A percentile compares a stretch with the other conserved stretches of the same genome.
phyloP scores from a whole-genome alignment of 352 stramenopile genomes.

The Elongisporangium anandrum region DNA sequence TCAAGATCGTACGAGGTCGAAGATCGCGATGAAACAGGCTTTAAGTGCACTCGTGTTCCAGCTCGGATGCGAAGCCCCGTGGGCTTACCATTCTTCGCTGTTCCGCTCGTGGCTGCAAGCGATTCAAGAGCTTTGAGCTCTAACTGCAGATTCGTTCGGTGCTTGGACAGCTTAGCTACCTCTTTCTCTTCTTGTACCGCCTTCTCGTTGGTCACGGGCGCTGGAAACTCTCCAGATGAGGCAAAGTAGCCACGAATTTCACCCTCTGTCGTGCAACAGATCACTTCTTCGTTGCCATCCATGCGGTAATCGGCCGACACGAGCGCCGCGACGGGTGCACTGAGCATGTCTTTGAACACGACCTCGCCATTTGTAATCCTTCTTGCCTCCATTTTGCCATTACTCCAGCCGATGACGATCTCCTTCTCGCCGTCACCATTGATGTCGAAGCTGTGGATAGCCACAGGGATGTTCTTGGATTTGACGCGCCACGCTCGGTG shows the following conservation, averaged over 20 bases:
- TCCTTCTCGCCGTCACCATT: conserved; percentile 88
- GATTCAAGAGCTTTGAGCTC: conserved; percentile 79
- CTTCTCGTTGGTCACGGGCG: conserved; percentile 28
- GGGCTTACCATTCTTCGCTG: conserved; percentile 27
- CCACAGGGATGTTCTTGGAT: conserved; percentile 81
- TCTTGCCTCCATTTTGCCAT: conserved; percentile 83
- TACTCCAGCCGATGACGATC: conserved; percentile 89
- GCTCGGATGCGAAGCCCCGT: conserved; percentile 43
- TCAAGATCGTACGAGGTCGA: conserved; percentile 72
- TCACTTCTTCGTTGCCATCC: conserved; percentile 85
- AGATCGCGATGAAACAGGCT: conserved; percentile 41
- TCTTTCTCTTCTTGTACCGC: conserved; percentile 65
- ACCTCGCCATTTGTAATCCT: conserved; percentile 76
- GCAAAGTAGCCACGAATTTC: conserved; percentile 75
- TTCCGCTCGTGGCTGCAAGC: conserved; percentile 13
- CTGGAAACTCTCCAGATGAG: conserved; percentile 32
- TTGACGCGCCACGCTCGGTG: conserved; percentile 90
- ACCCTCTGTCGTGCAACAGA: conserved; percentile 79
- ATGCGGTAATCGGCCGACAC: conserved; percentile 86
- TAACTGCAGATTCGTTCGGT: conserved; percentile 64
- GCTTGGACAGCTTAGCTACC: conserved; percentile 75
- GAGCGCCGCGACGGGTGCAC: conserved; percentile 54
- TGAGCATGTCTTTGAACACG: conserved; percentile 79
- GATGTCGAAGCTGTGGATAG: conserved; percentile 87
- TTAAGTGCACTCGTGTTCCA: conserved; percentile 59